Conservation (phyloP, 768 basidiomycete species). For the Mrakia gelida region DNA sequence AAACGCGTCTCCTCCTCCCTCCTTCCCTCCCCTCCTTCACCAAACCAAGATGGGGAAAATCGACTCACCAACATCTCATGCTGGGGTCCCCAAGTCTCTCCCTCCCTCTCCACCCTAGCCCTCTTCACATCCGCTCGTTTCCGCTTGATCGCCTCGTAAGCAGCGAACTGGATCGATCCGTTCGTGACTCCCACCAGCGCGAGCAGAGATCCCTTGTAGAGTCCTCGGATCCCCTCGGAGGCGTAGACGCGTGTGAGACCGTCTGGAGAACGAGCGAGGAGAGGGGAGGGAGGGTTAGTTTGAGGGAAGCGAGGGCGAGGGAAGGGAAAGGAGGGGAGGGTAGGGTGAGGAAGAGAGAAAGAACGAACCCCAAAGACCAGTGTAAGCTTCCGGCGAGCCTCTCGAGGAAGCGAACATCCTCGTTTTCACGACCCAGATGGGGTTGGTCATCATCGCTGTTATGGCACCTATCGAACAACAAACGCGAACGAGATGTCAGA, state of each 20-base stretch:
- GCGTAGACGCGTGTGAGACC: constrained; percentile 68
- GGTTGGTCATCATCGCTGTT: constrained; percentile 92
- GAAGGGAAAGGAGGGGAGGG: background rate
- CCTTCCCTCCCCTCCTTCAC: background rate
- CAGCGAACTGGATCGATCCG: constrained; percentile 91
- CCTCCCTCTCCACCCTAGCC: constrained; percentile 57
- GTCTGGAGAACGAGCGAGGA: constrained; percentile 47
- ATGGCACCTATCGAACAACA: constrained; percentile 62
- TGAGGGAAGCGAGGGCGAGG: too few species aligned
- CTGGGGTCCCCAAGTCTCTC: constrained; percentile 62
- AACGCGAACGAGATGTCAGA: too few species aligned
- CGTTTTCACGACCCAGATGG: constrained; percentile 95
- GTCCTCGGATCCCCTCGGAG: constrained; percentile 69
- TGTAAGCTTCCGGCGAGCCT: constrained; percentile 67
- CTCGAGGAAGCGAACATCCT: constrained; percentile 84
- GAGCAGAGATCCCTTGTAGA: constrained; percentile 81
- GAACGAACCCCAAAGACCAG: constrained; percentile 68
- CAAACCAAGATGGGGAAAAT: background rate
- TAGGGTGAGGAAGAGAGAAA: background rate
- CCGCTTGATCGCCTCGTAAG: constrained; percentile 90
- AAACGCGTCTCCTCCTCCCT: background rate
- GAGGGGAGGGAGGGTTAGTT: background rate
- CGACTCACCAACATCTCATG: constrained; percentile 78
- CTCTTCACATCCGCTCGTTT: constrained; percentile 72
- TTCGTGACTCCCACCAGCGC: constrained; percentile 90